Conservation (phyloP, 208 protist species). For the Strigomonas galati region DNA sequence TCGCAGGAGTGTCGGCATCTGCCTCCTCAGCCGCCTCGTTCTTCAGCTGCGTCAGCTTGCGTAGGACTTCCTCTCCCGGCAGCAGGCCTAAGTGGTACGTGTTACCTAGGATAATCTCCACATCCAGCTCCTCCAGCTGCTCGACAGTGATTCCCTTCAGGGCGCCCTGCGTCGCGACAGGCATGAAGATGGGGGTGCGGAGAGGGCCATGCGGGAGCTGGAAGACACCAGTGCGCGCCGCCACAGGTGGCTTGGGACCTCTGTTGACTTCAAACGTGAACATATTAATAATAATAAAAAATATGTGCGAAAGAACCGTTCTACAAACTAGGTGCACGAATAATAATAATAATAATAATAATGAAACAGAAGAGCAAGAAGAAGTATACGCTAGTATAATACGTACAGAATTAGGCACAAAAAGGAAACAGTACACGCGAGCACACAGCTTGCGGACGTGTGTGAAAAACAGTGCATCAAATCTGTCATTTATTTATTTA, state of each 20-base stretch:
- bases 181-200: conserved; percentile 98
- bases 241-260: conserved; percentile 47
- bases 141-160: conserved; percentile 95
- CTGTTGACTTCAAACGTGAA: conserved; percentile 72
- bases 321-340: neutral
- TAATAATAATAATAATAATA: too few relatives aligned
- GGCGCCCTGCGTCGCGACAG: conserved; percentile 97
- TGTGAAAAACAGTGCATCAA: too few relatives aligned
- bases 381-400: too few relatives aligned
- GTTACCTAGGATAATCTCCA: conserved; percentile 98
- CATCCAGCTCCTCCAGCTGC: conserved; percentile 92
- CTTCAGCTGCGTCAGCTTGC: conserved; percentile 66
- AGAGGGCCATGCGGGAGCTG: conserved; percentile 88
- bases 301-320: neutral
- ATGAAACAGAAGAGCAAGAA: too few relatives aligned
- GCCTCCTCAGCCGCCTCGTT: conserved; percentile 25
- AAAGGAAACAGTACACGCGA: too few relatives aligned
- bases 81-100: conserved; percentile 97
- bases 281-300: conserved; percentile 18
- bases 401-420: too few relatives aligned
- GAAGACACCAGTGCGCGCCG: conserved; percentile 79
- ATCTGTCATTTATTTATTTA: too few relatives aligned
- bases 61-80: conserved; percentile 89
- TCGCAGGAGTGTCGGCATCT: neutral
- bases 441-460: too few relatives aligned